phyloP scores from a whole-genome alignment of 768 basidiomycete species.

The Trametes cinnabarina region DNA sequence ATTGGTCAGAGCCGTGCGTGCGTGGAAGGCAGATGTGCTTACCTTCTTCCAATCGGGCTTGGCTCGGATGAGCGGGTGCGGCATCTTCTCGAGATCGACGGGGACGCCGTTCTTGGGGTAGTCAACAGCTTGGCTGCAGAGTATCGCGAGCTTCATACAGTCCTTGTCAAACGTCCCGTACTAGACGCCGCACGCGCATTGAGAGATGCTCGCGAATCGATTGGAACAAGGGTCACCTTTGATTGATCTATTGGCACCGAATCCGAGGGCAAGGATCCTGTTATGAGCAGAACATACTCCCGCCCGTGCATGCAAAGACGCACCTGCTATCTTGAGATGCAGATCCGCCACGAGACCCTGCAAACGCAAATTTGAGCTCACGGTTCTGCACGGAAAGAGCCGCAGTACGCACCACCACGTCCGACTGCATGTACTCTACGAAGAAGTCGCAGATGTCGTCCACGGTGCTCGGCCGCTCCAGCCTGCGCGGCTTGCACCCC shows the following conservation, averaged over 20 bases:
- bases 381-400: background rate
- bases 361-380: background rate
- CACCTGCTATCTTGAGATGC: conserved; percentile 68
- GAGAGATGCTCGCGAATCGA: background rate
- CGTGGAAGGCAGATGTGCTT: background rate
- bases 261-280: no score
- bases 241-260: conserved; percentile 56
- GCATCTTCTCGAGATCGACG: conserved; percentile 49
- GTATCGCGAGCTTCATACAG: conserved; percentile 57
- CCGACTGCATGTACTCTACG: conserved; percentile 81
- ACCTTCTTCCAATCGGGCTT: conserved; percentile 77
- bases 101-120: conserved; percentile 75
- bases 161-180: conserved; percentile 55
- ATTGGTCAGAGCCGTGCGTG: no score
- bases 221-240: conserved; percentile 37
- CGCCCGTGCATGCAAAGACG: conserved; percentile 23
- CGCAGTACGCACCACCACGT: conserved; percentile 57
- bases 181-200: conserved; percentile 31
- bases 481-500: conserved; percentile 21
- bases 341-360: conserved; percentile 69
- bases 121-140: conserved; percentile 71
- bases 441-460: conserved; percentile 79
- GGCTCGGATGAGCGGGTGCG: conserved; percentile 54
- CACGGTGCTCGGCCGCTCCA: conserved; percentile 49
- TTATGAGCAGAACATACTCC: no score